These are phyloP conservation scores for Lasiodiplodia theobromae DNA, from an alignment of 2,329 filamentous ascomycete genomes.

Conservation along the genomic window DNA sequence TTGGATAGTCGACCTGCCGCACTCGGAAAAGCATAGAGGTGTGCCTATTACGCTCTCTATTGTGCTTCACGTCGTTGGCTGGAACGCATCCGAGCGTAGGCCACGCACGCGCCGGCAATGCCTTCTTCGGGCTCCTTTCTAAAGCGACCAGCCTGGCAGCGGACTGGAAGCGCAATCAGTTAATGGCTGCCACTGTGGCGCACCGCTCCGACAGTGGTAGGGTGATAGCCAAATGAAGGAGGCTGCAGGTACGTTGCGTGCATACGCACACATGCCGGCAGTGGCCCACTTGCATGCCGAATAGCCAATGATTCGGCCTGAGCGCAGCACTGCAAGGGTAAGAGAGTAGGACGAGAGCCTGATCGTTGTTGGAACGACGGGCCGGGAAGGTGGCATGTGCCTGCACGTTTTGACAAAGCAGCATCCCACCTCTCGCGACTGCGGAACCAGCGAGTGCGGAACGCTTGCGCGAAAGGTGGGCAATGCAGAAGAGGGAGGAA, in stretches of 20 bases:
- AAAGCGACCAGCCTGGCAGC: neutral
- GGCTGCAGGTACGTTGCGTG: slow-evolving; percentile 24
- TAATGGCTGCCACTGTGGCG: neutral
- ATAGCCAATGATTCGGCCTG: neutral
- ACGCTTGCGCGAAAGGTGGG: neutral
- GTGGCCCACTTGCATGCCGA: slow-evolving; percentile 14
- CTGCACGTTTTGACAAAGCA: neutral
- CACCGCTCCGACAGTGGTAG: neutral
- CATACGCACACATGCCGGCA: slow-evolving; percentile 21
- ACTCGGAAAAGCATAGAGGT: slow-evolving; percentile 1
- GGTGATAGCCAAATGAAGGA: slow-evolving; percentile 13
- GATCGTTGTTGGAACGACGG: slow-evolving; percentile 11
- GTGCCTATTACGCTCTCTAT: neutral
- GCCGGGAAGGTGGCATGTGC: neutral
- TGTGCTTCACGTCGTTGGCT: slow-evolving; percentile 2
- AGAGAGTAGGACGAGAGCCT: neutral
- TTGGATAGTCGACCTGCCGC: neutral
- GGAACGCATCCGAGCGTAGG: neutral
- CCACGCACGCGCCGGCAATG: neutral
- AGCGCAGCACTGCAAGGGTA: neutral
- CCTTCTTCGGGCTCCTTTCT: neutral
- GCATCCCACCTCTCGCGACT: neutral
- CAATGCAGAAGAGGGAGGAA: neutral
- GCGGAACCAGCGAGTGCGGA: slow-evolving; percentile 2
- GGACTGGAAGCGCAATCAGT: neutral